These are phyloP conservation scores for Trypanosoma vivax DNA, from an alignment of 208 protist genomes.

Conservation along the genomic window DNA sequence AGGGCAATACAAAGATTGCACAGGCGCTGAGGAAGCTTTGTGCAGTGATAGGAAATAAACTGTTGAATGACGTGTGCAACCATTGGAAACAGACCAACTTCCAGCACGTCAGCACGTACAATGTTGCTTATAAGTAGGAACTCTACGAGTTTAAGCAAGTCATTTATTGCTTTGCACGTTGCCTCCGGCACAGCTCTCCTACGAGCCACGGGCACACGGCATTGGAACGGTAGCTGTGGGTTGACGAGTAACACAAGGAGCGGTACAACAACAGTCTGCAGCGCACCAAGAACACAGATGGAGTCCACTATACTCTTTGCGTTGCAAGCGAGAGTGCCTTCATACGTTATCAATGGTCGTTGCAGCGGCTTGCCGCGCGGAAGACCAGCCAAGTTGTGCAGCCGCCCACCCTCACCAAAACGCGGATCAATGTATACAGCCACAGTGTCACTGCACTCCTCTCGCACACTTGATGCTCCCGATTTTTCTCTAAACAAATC, in stretches of 20 bases:
- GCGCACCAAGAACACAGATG: slow-evolving; percentile 60
- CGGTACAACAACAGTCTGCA: slow-evolving; percentile 65
- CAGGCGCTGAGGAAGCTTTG: slow-evolving; percentile 38
- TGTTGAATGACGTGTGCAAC: slow-evolving; percentile 51
- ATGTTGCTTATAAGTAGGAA: slow-evolving; percentile 42
- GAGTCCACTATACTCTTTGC: slow-evolving; percentile 63
- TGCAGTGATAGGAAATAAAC: slow-evolving; percentile 9
- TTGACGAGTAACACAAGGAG: slow-evolving; percentile 61
- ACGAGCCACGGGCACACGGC: slow-evolving; percentile 1
- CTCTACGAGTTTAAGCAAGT: slow-evolving; percentile 55
- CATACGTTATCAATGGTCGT: slow-evolving; percentile 49
- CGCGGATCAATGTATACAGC: slow-evolving; percentile 74
- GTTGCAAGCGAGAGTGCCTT: slow-evolving; percentile 64
- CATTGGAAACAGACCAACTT: slow-evolving; percentile 63
- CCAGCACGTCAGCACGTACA: slow-evolving; percentile 53
- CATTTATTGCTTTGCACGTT: slow-evolving; percentile 29
- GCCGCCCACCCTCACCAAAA: slow-evolving; percentile 51
- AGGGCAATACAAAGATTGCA: slow-evolving; percentile 38
- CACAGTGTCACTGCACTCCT: slow-evolving; percentile 29
- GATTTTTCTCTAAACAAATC: slow-evolving; percentile 18
- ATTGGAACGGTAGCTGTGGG: slow-evolving; percentile 55
- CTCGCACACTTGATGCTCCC: background rate
- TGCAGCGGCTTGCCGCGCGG: slow-evolving; percentile 39
- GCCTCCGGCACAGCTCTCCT: slow-evolving; percentile 9
- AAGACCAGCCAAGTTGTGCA: slow-evolving; percentile 78